Conservation (phyloP, 495 filamentous ascomycete species). For the Elaphomyces granulatus region DNA sequence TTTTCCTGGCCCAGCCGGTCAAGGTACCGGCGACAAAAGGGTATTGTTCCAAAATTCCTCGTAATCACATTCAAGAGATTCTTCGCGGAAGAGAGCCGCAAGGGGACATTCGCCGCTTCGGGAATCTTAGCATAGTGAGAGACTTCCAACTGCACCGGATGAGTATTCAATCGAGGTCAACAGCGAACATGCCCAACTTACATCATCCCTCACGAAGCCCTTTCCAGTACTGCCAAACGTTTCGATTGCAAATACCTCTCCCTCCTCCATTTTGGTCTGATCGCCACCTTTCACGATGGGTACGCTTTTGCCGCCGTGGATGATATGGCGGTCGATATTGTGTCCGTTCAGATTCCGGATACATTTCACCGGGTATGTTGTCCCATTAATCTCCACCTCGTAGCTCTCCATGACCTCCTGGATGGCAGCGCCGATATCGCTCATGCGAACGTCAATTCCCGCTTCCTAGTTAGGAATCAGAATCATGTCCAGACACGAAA, state of each 20-base stretch:
- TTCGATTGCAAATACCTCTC: constrained; percentile 85
- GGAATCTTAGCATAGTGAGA: constrained; percentile 60
- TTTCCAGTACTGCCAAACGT: constrained; percentile 90
- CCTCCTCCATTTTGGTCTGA: constrained; percentile 86
- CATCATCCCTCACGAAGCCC: constrained; percentile 68
- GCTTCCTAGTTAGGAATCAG: constrained; percentile 37
- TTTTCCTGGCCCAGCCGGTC: constrained; percentile 79
- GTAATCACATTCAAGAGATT: constrained; percentile 71
- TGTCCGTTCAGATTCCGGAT: constrained; percentile 86
- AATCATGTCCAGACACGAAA: background rate
- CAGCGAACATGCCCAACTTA: too few species aligned
- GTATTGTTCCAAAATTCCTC: constrained; percentile 83
- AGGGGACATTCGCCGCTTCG: constrained; percentile 50
- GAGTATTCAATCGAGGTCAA: too few species aligned
- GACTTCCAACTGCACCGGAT: constrained; percentile 38
- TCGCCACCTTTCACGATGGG: constrained; percentile 75
- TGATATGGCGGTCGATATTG: constrained; percentile 71
- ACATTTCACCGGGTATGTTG: constrained; percentile 65
- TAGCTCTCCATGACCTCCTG: constrained; percentile 87
- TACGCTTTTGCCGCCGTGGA: constrained; percentile 81
- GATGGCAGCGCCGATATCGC: constrained; percentile 60
- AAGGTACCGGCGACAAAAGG: constrained; percentile 74
- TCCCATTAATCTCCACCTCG: constrained; percentile 64
- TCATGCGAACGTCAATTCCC: constrained; percentile 67
- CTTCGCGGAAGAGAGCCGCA: constrained; percentile 64